Evolutionary conservation across 345 rosid genomes (phyloP), one percentile per base, ranked within the genome.

Genomic region (Salix dunnii): DNA sequence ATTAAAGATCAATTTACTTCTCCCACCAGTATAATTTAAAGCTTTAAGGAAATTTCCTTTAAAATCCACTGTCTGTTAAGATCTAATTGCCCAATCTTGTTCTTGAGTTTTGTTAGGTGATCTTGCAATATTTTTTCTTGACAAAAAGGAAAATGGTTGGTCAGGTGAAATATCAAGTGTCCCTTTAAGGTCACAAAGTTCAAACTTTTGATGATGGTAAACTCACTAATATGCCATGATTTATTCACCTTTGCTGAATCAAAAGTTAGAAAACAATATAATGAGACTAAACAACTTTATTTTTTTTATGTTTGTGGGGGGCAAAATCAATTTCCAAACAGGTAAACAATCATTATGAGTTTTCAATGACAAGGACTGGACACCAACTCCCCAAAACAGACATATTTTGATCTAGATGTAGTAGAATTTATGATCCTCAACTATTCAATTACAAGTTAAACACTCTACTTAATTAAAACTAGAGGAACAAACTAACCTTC

Each of bases 241-340:
- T 88, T 86, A 82, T 85, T 84, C 86, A 76, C 81, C 94, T 87
- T 84, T 85, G 89, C 87, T 91, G 89, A 89, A 77, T 81, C 86
- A 87, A 88, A 87, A 87, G 90, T 33, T 30, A 53, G 42, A 58
- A 23, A 86, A 86, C 91, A 87, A 80, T 80, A 94, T 90, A 79
- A 92, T 91, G 90, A 85, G 82, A 83, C 76, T 77, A 85, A 89
- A 75, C 84, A 80, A 81, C 91, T 89, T 86, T 85, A 71, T 75
- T 79, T 28, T 74, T 74, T 85, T 85, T 66, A 77, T 83, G 79
- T 71, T 89, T 90, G 95, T 87, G 93, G 97, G 97, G 92, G 87
- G 78, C 95, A 91, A 89, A 90, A 94, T 93, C 96, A 87, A 89
- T 90, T 86, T 87, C 90, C 90, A 83, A 91, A 87, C 91, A 89